Percentiles rank a stretch among this genome's conserved stretches.
These are phyloP conservation scores for Barnettozyma salicaria DNA, from an alignment of 805 yeast genomes.

Conservation along the genomic window DNA sequence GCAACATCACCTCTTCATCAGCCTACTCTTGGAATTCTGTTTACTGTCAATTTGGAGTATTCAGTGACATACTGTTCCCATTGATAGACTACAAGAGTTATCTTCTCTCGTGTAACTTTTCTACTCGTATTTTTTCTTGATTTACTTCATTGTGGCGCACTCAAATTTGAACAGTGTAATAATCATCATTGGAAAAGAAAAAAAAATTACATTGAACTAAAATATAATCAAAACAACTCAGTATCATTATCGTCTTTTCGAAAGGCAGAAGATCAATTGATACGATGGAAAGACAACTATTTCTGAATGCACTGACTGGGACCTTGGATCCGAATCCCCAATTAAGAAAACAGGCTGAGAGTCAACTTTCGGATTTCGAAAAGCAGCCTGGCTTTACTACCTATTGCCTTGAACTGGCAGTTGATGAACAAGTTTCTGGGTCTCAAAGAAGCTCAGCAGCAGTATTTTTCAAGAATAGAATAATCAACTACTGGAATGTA, in stretches of 20 bases:
- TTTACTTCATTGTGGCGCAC: no score
- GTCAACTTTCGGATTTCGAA: constrained; percentile 43
- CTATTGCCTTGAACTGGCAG: constrained; percentile 44
- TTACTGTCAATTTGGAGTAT: no score
- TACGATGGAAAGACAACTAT: constrained; percentile 39
- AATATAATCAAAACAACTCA: constrained; percentile 1
- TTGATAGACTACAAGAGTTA: no score
- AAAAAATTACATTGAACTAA: background rate
- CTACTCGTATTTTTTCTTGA: no score
- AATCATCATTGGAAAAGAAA: background rate
- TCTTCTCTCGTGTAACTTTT: no score
- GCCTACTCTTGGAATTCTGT: no score
- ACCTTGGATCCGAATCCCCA: constrained; percentile 48
- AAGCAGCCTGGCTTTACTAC: constrained; percentile 53
- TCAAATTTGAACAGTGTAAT: background rate
- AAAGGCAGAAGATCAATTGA: background rate
- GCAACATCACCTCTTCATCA: no score
- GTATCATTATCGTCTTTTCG: background rate
- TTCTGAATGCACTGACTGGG: constrained; percentile 45
- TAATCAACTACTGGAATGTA: constrained; percentile 48
- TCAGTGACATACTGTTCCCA: no score
- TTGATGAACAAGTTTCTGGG: constrained; percentile 37
- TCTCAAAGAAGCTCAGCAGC: constrained; percentile 54
- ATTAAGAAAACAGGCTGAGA: constrained; percentile 48
- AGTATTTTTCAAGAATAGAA: constrained; percentile 62